Percentiles rank a stretch among this genome's conserved stretches.
Conservation (phyloP, 2,329 filamentous ascomycete genomes). For the Colletotrichum liriopes region DNA sequence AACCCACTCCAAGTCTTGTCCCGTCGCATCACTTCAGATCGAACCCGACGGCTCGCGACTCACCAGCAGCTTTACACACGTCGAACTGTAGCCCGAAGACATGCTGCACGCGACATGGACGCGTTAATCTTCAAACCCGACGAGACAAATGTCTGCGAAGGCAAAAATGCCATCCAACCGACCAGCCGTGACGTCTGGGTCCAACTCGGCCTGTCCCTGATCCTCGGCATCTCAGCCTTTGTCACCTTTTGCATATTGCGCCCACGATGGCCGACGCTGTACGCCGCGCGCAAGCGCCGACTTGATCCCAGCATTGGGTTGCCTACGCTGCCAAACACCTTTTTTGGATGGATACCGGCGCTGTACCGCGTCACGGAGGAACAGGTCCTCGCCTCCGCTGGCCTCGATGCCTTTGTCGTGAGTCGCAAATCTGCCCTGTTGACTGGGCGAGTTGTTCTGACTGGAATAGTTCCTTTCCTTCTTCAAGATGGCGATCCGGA, state of each 20-base stretch:
- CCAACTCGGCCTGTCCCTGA: conserved; percentile 81
- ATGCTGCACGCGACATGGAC: conserved; percentile 40
- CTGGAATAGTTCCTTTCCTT: conserved; percentile 82
- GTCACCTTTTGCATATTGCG: conserved; percentile 85
- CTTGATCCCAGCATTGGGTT: conserved; percentile 72
- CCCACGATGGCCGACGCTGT: conserved; percentile 92
- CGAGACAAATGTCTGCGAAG: conserved; percentile 45
- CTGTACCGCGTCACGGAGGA: conserved; percentile 90
- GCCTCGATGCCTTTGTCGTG: conserved; percentile 94
- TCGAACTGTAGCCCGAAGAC: neutral
- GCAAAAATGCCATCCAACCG: conserved; percentile 46
- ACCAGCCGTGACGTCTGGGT: conserved; percentile 60
- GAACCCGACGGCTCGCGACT: conserved; percentile 5
- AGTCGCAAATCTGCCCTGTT: conserved; percentile 49
- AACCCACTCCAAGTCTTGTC: conserved; percentile 15
- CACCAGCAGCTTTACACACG: neutral
- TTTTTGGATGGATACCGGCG: conserved; percentile 94
- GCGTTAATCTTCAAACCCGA: conserved; percentile 29
- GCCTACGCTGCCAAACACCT: conserved; percentile 84
- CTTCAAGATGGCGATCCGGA: conserved; percentile 94
- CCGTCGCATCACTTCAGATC: conserved; percentile 23
- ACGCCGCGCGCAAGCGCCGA: conserved; percentile 88
- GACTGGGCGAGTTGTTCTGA: neutral
- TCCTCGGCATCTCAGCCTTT: conserved; percentile 80
- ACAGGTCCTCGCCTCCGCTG: conserved; percentile 90